Evolutionary conservation across 495 filamentous ascomycete species (phyloP).

Genomic region (Venustampulla echinocandica): DNA sequence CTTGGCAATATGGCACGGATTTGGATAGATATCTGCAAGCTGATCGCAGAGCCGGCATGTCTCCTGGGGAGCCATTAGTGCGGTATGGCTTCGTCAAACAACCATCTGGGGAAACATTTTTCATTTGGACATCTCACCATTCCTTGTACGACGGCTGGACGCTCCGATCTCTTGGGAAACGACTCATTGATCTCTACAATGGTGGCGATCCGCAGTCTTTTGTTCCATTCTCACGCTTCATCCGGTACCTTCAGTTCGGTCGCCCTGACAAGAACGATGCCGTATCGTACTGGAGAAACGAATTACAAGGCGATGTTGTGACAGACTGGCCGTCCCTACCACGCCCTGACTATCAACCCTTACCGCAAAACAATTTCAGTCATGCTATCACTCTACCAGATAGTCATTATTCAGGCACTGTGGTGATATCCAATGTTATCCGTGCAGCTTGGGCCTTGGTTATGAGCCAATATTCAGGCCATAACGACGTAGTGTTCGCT

Average conservation of each 20-base stretch:
- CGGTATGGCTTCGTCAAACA: background rate
- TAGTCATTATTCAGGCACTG: background rate
- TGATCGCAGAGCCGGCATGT: conserved; percentile 1
- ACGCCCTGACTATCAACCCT: conserved; percentile 1
- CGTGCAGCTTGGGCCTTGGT: background rate
- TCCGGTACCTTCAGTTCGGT: background rate
- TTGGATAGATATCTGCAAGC: background rate
- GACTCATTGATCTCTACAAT: background rate
- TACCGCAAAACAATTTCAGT: background rate
- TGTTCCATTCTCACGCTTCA: background rate
- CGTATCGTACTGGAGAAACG: background rate
- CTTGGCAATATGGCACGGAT: background rate
- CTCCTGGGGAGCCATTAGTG: background rate
- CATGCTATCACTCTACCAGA: background rate
- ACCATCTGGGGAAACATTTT: background rate
- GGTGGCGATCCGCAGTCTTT: background rate
- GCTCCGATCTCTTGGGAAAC: background rate
- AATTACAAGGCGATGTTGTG: background rate
- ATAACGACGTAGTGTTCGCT: background rate
- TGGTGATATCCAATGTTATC: background rate
- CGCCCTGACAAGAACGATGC: background rate
- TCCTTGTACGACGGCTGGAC: conserved; percentile 11
- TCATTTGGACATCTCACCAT: conserved; percentile 4
- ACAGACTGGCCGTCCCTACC: background rate
- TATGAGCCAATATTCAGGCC: background rate